A percentile compares a stretch with the other conserved stretches of the same genome.
phyloP scores from a whole-genome alignment of 2,329 filamentous ascomycete genomes.

The Pseudocercospora pini-densiflorae region DNA sequence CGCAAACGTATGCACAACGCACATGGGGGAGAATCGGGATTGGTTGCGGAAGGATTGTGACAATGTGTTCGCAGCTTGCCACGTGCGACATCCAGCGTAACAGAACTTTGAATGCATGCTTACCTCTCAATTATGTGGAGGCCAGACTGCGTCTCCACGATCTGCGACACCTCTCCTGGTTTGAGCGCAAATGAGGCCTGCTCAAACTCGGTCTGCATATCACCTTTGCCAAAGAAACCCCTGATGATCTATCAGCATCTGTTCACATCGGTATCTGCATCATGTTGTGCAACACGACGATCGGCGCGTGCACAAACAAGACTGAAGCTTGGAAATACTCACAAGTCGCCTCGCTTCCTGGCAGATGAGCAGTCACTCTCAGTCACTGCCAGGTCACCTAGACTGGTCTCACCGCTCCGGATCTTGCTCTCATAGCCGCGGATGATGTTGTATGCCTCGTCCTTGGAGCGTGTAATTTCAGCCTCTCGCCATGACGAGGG shows the following conservation, averaged over 20 bases:
- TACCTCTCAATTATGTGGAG: constrained; percentile 96
- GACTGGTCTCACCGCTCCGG: constrained; percentile 65
- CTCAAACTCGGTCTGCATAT: constrained; percentile 99
- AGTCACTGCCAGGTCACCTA: constrained; percentile 82
- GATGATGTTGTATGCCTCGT: constrained; percentile 82
- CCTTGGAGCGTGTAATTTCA: constrained; percentile 84
- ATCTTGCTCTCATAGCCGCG: constrained; percentile 77
- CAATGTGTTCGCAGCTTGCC: constrained; percentile 7
- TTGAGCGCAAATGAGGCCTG: constrained; percentile 91
- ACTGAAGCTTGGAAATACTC: constrained; percentile 42
- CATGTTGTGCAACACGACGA: constrained; percentile 1
- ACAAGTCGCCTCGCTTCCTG: constrained; percentile 88
- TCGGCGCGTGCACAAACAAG: constrained; percentile 11
- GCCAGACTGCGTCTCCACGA: constrained; percentile 92
- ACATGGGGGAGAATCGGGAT: background rate
- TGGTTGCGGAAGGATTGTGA: constrained; percentile 8
- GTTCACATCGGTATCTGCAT: constrained; percentile 9
- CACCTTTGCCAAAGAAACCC: constrained; percentile 89
- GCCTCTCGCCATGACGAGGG: constrained; percentile 93
- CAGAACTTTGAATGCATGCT: constrained; percentile 30
- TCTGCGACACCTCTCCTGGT: constrained; percentile 80
- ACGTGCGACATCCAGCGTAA: constrained; percentile 11
- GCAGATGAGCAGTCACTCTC: constrained; percentile 98
- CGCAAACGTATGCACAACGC: background rate
- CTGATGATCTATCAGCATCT: constrained; percentile 45